Evolutionary conservation across 1,284 basidiomycete genomes (phyloP).

Genomic region (Ustilago hordei): DNA sequence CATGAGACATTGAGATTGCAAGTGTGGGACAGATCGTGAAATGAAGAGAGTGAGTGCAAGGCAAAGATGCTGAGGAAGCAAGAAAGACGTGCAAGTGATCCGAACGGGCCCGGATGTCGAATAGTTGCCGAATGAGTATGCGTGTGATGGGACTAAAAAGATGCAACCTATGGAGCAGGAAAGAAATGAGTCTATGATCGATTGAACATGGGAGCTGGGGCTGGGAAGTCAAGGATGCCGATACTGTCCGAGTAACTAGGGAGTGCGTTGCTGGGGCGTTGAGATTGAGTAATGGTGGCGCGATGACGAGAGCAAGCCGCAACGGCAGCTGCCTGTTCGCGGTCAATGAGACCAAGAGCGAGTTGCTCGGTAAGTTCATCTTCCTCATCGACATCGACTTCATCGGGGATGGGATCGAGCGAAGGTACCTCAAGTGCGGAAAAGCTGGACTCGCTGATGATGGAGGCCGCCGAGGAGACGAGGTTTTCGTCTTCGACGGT

Average conservation of each 20-base stretch:
- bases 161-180: neutral
- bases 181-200: neutral
- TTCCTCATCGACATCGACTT: conserved; percentile 41
- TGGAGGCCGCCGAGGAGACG: conserved; percentile 25
- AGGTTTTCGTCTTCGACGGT: conserved; percentile 8
- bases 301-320: conserved; percentile 31
- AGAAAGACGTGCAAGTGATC: neutral
- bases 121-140: conserved; percentile 3
- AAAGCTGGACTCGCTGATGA: conserved; percentile 28
- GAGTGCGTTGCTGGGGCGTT: conserved; percentile 10
- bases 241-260: conserved; percentile 51
- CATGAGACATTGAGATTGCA: conserved; percentile 4
- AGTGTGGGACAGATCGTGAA: neutral
- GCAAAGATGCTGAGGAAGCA: neutral
- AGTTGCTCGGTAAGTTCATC: conserved; percentile 50
- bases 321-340: conserved; percentile 34
- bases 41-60: neutral
- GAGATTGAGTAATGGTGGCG: conserved; percentile 18
- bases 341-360: conserved; percentile 46
- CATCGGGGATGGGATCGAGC: conserved; percentile 49
- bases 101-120: neutral
- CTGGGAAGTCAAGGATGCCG: conserved; percentile 38
- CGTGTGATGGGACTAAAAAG: conserved; percentile 1
- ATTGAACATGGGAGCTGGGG: neutral
- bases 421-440: conserved; percentile 38